Percentiles rank a stretch among this genome's conserved stretches.
These are phyloP conservation scores for Colletotrichum trifolii DNA, from an alignment of 2,329 filamentous ascomycete genomes.

Conservation along the genomic window DNA sequence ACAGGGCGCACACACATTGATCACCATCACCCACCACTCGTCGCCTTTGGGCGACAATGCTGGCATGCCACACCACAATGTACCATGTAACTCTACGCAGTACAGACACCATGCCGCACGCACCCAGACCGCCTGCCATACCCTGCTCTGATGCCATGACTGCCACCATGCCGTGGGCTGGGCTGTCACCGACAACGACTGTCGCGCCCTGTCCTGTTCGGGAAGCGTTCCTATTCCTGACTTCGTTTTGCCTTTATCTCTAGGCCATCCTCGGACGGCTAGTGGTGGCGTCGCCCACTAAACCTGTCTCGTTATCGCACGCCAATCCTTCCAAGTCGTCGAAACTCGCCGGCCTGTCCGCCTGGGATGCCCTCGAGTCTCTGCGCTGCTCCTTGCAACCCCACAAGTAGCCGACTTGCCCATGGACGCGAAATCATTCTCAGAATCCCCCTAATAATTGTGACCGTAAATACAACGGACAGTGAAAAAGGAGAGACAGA, in stretches of 20 bases:
- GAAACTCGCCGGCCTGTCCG: conserved; percentile 27
- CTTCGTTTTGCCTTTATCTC: conserved; percentile 35
- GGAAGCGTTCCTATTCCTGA: conserved; percentile 27
- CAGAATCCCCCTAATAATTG: not conserved
- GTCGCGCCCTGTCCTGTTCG: conserved; percentile 22
- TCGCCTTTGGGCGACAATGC: too few species aligned
- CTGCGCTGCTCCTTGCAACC: conserved; percentile 1
- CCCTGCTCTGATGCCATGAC: too few species aligned
- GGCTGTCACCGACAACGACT: conserved; percentile 10
- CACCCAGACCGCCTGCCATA: too few species aligned
- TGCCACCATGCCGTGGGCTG: not conserved
- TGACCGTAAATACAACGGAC: too few species aligned
- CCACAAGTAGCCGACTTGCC: conserved; percentile 11
- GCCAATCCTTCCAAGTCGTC: conserved; percentile 30
- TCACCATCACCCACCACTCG: not conserved
- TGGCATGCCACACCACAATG: not conserved
- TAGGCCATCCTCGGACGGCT: conserved; percentile 29
- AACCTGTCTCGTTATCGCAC: conserved; percentile 34
- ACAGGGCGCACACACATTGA: not conserved
- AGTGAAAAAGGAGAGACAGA: too few species aligned
- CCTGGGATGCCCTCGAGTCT: conserved; percentile 22
- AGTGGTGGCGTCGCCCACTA: conserved; percentile 34
- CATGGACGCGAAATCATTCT: conserved; percentile 15
- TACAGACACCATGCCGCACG: too few species aligned
- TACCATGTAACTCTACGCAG: not conserved